These are phyloP conservation scores for Kodamaea arcana DNA, from an alignment of 1,139 yeast genomes.

Conservation along the genomic window DNA sequence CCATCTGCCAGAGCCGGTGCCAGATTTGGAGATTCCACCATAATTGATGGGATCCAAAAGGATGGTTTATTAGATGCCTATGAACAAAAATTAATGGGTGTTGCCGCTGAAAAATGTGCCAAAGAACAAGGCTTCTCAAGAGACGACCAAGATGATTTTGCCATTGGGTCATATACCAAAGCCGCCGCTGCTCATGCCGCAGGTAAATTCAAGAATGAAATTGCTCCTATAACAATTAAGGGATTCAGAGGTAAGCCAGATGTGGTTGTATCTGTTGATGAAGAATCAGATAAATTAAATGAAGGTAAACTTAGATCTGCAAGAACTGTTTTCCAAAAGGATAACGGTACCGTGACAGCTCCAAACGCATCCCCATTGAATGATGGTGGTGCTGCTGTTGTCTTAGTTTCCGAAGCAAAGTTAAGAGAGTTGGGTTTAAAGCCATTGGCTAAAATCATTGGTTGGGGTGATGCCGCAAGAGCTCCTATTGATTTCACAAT, in stretches of 20 bases:
- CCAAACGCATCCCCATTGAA: conserved; percentile 94
- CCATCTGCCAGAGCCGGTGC: conserved; percentile 85
- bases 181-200: conserved; percentile 75
- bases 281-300: conserved; percentile 68
- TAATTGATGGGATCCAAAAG: conserved; percentile 84
- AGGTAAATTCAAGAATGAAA: conserved; percentile 79
- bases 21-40: conserved; percentile 74
- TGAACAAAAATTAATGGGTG: conserved; percentile 86
- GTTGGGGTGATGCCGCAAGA: conserved; percentile 99
- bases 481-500: conserved; percentile 91
- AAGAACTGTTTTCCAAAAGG: conserved; percentile 89
- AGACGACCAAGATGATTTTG: conserved; percentile 70
- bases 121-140: conserved; percentile 59
- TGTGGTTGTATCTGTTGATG: conserved; percentile 63
- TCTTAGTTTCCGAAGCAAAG: conserved; percentile 79
- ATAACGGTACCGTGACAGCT: conserved; percentile 91
- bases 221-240: conserved; percentile 81
- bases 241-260: conserved; percentile 95
- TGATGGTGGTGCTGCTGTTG: conserved; percentile 96
- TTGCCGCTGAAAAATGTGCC: conserved; percentile 95
- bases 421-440: conserved; percentile 77
- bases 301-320: conserved; percentile 73
- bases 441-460: conserved; percentile 82
- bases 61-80: conserved; percentile 94
- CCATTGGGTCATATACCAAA: conserved; percentile 64